These are phyloP conservation scores for Dimocarpus longan DNA, from an alignment of 345 rosid species.

Conservation along the genomic window DNA sequence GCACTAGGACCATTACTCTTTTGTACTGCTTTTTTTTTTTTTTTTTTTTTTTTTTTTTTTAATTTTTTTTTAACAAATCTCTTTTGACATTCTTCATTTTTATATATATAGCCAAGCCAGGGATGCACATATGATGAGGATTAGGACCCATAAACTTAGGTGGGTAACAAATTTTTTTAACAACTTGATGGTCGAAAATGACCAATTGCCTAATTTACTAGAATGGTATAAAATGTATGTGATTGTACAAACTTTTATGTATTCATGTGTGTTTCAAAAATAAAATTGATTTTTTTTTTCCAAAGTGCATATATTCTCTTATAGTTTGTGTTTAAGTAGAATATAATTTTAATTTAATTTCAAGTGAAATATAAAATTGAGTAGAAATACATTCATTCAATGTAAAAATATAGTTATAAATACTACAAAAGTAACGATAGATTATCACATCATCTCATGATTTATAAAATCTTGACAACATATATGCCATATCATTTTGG, in stretches of 20 bases:
- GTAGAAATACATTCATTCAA: not conserved
- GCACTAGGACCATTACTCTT: not conserved
- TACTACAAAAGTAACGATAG: too few species aligned
- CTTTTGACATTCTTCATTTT: not conserved
- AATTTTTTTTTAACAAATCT: not conserved
- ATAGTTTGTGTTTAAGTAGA: too few species aligned
- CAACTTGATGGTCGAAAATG: constrained; percentile 8
- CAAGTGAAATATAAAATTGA: too few species aligned
- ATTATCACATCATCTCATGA: too few species aligned
- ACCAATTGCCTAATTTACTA: not conserved
- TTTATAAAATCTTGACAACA: too few species aligned
- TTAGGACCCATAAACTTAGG: not conserved
- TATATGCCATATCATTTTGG: too few species aligned
- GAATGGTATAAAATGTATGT: not conserved
- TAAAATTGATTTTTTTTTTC: too few species aligned
- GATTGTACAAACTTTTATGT: not conserved
- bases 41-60: too few species aligned
- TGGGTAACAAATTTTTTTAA: constrained; percentile 8
- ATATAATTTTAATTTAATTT: too few species aligned
- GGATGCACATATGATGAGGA: not conserved
- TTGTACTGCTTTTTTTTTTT: not conserved
- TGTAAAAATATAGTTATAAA: too few species aligned
- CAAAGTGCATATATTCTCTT: too few species aligned
- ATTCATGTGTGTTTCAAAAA: not conserved
- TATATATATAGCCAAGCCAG: not conserved